Evolutionary conservation across 2,329 filamentous ascomycete genomes (phyloP), one percentile per base, ranked within the genome.

Genomic region (Talaromyces sp.): DNA sequence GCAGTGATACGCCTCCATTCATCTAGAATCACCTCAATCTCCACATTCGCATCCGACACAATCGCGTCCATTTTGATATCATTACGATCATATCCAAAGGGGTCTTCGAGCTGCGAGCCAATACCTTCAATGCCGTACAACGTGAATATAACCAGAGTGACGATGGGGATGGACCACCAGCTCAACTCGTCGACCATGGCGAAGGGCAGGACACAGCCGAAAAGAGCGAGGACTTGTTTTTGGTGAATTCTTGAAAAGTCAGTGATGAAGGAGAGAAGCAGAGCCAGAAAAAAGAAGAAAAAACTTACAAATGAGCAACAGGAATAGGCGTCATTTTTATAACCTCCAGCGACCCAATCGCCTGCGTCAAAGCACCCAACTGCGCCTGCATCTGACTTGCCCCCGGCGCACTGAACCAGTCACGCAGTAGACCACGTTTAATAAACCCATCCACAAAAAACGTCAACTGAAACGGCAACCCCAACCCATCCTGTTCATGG

Each of bases 41-140:
- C 85, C 43, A 77, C 77, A 61, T 83, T 74, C 50, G 83, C 76
- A 68, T 88, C 85, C 64, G 85, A 84, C 2, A 84, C 82, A 55
- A 88, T 83, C 3, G 83, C 84, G 69, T 88, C 85, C 80, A 88
- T 85, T 68, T 87, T 87, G 72, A 88, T 88, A 68, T 88, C 85
- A 60, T 86, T 87, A 67, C 81, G 80, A 64, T 86, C 85, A 59
- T 85, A 85, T 1, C 85, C 85, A 68, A 88, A 88, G 1, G 85
- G 85, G 68, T 88, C 85, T 68, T 88, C 85, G 1, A 88, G 74
- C 69, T 87, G 85, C 3, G 79, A 80, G 11, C 84, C 85, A 58
- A 87, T 88, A 1, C 83, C 85, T 62, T 86, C 83, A 27, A 86
- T 86, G 0, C 84, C 84, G 62, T 88, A 88, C 1, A 88, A 74